These are phyloP conservation scores for Hanseniaspora sp. DNA, from an alignment of 1,139 yeast species.

Conservation along the genomic window DNA sequence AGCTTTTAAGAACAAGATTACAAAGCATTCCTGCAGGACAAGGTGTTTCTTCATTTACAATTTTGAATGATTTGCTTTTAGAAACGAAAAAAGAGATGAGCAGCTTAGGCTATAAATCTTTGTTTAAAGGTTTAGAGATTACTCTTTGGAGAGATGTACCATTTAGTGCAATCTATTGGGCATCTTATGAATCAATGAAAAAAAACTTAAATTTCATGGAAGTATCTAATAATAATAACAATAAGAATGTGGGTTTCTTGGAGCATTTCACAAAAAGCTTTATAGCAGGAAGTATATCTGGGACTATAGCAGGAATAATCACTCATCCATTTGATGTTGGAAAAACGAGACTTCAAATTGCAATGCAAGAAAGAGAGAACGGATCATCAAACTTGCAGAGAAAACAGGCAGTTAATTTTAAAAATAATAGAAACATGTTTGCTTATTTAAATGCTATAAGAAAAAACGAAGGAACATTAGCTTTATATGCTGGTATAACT, in stretches of 20 bases:
- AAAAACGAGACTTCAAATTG: conserved; percentile 79
- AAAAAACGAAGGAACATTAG: conserved; percentile 59
- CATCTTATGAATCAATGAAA: conserved; percentile 53
- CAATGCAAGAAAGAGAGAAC: conserved; percentile 20
- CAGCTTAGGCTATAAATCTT: conserved; percentile 47
- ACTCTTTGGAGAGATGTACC: conserved; percentile 98
- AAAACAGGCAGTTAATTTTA: conserved; percentile 14
- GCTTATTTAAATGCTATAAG: conserved; percentile 51
- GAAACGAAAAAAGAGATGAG: conserved; percentile 50
- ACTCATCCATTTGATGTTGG: conserved; percentile 98
- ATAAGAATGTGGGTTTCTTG: conserved; percentile 33
- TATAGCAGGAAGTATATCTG: conserved; percentile 73
- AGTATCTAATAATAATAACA: conserved; percentile 14
- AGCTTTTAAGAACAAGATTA: conserved; percentile 71
- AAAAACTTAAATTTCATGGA: conserved; percentile 16
- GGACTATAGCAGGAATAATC: conserved; percentile 68
- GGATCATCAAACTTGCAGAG: conserved; percentile 3
- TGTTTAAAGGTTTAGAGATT: conserved; percentile 75
- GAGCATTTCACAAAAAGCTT: conserved; percentile 63
- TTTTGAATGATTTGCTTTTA: conserved; percentile 40
- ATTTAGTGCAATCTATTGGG: conserved; percentile 91
- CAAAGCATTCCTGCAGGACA: conserved; percentile 63
- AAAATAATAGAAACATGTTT: conserved; percentile 43
- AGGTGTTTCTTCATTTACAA: conserved; percentile 29
- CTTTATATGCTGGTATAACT: conserved; percentile 71